Base-by-base conservation (phyloP, 495 filamentous ascomycete genomes). In the Xylaria acuta region DNA sequence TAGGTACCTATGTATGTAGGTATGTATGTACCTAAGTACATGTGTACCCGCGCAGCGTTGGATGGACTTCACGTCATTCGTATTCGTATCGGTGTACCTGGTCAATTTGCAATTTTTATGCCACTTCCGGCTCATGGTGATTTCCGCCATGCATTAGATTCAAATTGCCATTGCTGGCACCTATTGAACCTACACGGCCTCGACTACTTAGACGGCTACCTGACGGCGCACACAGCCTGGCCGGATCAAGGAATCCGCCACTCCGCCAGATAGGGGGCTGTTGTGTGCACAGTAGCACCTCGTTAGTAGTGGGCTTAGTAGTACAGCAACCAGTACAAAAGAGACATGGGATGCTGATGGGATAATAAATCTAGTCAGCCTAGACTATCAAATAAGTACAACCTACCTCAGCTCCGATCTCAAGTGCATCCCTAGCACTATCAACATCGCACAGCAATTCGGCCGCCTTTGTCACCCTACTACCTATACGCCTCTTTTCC, bases 81-180 rank as follows among this genome's bases (percentile, higher is more conserved):
- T 64, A 64, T 64, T 64, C 60, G 60, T 64, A 64, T 64, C 38
- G 8, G 38, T 0, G 59, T 14, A 54, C 49, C n/a, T 54, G 5
- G 22, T n/a, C 38, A 64, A 64, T 64, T 64, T 64, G 60, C 60
- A 64, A 64, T 64, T 30, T 43, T 64, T 43, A 64, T 43, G 59
- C 36, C 20, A 63, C 27, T 27, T 14, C 36, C 20, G 36, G 34
- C 32, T 40, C 18, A 5, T 22, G 20, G 34, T 40, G 20, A 41
- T 64, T 63, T 25, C 38, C 22, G 5, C 59, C 59, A 27, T 63
- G 59, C 59, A 43, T 27, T 56, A 38, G 36, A 60, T 60, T 11
- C 30, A 11, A 60, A 36, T 60, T 60, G 58, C 58, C 30, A n/a
- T 38, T 11, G 22, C 30, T 36, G 25, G 49, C 49, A 27, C 0